Base-by-base conservation (phyloP, 2,329 filamentous ascomycete species). In the Penicillium hesseltinei region DNA sequence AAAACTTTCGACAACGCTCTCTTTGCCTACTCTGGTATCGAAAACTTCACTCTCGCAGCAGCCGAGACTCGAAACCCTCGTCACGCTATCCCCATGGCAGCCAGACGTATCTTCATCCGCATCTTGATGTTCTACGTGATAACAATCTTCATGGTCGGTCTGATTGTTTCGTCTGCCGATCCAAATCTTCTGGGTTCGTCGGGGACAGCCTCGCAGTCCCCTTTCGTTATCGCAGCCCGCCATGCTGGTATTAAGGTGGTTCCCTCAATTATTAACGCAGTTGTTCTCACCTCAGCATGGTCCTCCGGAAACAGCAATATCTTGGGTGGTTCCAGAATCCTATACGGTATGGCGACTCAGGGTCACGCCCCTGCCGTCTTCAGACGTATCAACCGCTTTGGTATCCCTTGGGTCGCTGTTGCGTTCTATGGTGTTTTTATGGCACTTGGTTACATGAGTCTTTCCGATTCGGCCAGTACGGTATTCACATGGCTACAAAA, bases 401-500 rank as follows among this genome's bases (percentile, higher is more conserved):
- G 75, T 4, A 79, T 85, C 2, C 87, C 87, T 0, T 82, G 83
- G 69, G 75, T 72, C 45, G 80, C 84, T 0, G 84, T 88, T 13
- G 69, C 62, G 11, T 68, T 80, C 31, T 81, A 81, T 1, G 78
- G 83, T 0, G 67, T 77, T 2, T 77, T 87, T 46, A 85, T 85
- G 25, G 77, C 86, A 11, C 78, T 89, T 6, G 85, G 78, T 15
- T 88, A 86, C 73, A 77, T 89, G 62, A 88, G 87, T 73, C 73
- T 88, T 9, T 85, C 82, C 8, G 64, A 75, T 36, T 76, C 72
- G 43, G 85, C 84, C 13, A 77, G 76, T 3, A 71, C 77, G 3
- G 87, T 86, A n/a, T 89, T 89, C 69, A 77, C 78, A 72, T 89
- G 86, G 86, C 75, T 89, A 33, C 78, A 88, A 57, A 86, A 87